Conservation (phyloP, 2,329 filamentous ascomycete genomes). For the Dactylellina parvicollis region DNA sequence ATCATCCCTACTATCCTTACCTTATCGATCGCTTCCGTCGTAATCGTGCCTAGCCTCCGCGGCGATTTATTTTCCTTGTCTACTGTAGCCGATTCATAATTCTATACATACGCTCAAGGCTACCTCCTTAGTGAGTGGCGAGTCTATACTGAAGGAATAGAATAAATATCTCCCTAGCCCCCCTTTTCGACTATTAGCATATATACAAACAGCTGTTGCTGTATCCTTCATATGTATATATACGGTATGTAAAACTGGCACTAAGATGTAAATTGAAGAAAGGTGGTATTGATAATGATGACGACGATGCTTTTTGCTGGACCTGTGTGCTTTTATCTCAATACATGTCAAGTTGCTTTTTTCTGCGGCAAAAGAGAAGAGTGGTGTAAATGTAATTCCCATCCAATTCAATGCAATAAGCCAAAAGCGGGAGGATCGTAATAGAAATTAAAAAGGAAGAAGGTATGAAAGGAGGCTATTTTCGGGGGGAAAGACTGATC, state of each 20-base stretch:
- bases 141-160: neutral
- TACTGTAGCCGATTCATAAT: neutral
- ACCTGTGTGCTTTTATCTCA: neutral
- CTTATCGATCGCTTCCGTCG: neutral
- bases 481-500: neutral
- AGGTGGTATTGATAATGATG: neutral
- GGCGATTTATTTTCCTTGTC: neutral
- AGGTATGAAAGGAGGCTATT: neutral
- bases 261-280: too few relatives aligned
- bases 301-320: neutral
- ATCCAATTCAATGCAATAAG: neutral
- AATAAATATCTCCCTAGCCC: neutral
- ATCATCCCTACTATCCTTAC: conserved; percentile 4
- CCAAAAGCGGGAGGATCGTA: neutral
- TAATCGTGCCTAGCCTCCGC: neutral
- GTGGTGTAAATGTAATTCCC: neutral
- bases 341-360: neutral
- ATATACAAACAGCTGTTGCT: too few relatives aligned
- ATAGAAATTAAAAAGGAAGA: neutral
- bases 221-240: too few relatives aligned
- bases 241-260: too few relatives aligned
- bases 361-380: neutral
- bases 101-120: neutral
- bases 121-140: neutral
- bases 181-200: too few relatives aligned